These are phyloP conservation scores for Rhizopogon salebrosus DNA, from an alignment of 768 basidiomycete genomes.

Conservation along the genomic window DNA sequence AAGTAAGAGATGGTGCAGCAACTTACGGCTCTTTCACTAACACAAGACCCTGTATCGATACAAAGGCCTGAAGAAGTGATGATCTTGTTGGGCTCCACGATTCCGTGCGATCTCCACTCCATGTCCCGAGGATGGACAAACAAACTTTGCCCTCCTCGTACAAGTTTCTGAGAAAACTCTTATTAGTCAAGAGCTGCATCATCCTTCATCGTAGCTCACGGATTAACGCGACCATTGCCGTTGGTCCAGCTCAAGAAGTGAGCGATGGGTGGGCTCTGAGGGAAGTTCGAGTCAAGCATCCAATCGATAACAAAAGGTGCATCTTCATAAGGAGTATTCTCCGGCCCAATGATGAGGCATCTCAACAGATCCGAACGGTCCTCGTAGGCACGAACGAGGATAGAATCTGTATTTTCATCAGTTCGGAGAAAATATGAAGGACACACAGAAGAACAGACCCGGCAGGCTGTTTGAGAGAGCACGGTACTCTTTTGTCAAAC, in stretches of 20 bases:
- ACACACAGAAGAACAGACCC: slow-evolving; percentile 42
- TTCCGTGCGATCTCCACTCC: slow-evolving; percentile 86
- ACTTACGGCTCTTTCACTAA: slow-evolving; percentile 89
- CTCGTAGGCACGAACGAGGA: slow-evolving; percentile 87
- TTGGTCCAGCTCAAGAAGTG: slow-evolving; percentile 94
- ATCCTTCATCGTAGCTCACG: slow-evolving; percentile 44
- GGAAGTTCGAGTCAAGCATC: slow-evolving; percentile 83
- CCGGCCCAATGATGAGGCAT: slow-evolving; percentile 86
- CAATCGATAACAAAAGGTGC: slow-evolving; percentile 95
- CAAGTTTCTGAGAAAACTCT: slow-evolving; percentile 52
- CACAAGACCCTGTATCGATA: slow-evolving; percentile 92
- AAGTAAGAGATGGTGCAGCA: background rate
- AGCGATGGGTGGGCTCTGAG: slow-evolving; percentile 76
- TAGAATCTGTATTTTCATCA: slow-evolving; percentile 55
- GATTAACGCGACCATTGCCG: slow-evolving; percentile 87
- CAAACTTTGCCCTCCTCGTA: slow-evolving; percentile 97
- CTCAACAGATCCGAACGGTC: slow-evolving; percentile 84
- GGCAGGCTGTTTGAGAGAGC: slow-evolving; percentile 76
- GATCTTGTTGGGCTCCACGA: slow-evolving; percentile 83
- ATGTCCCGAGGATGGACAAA: slow-evolving; percentile 85
- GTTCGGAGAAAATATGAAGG: background rate
- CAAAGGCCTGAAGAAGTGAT: slow-evolving; percentile 85
- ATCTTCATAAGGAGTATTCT: slow-evolving; percentile 93
- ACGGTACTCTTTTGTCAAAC: slow-evolving; percentile 81
- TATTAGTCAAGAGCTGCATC: background rate